These are phyloP conservation scores for Capsella bursapastoris DNA, from an alignment of 345 rosid genomes.

Conservation along the genomic window DNA sequence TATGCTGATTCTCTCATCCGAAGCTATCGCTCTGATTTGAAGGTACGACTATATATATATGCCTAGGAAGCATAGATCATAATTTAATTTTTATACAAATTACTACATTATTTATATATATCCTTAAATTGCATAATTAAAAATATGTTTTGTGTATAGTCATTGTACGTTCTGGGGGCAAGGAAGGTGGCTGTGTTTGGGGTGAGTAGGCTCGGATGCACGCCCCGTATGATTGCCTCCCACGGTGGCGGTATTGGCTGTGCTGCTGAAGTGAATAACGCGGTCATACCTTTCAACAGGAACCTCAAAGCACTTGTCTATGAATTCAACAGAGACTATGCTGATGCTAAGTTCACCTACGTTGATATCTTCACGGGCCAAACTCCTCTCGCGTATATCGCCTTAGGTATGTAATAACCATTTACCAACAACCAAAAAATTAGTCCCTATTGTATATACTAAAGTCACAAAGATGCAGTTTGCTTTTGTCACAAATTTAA, in stretches of 20 bases:
- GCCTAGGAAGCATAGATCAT: too few species aligned
- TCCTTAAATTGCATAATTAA: not conserved
- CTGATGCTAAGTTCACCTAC: slow-evolving; percentile 44
- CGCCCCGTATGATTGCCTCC: slow-evolving; percentile 37
- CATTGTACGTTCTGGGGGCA: slow-evolving; percentile 39
- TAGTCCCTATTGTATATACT: not conserved
- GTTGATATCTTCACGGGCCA: slow-evolving; percentile 35
- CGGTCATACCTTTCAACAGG: slow-evolving; percentile 44
- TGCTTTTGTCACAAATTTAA: not conserved
- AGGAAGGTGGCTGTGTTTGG: slow-evolving; percentile 53
- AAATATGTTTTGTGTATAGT: slow-evolving; percentile 9
- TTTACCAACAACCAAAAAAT: not conserved
- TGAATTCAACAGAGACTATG: slow-evolving; percentile 38
- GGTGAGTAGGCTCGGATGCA: slow-evolving; percentile 47
- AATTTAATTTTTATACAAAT: too few species aligned
- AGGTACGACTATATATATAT: slow-evolving; percentile 16
- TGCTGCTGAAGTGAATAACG: slow-evolving; percentile 36
- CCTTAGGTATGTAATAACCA: slow-evolving; percentile 30
- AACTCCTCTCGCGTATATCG: slow-evolving; percentile 18
- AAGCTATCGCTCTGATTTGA: slow-evolving; percentile 30
- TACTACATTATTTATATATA: not conserved
- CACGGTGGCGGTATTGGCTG: slow-evolving; percentile 44
- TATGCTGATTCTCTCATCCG: slow-evolving; percentile 41
- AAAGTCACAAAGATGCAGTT: not conserved
- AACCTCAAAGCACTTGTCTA: slow-evolving; percentile 43